Base-by-base conservation (phyloP, 805 yeast species). In the Debaryomyces maramus region DNA sequence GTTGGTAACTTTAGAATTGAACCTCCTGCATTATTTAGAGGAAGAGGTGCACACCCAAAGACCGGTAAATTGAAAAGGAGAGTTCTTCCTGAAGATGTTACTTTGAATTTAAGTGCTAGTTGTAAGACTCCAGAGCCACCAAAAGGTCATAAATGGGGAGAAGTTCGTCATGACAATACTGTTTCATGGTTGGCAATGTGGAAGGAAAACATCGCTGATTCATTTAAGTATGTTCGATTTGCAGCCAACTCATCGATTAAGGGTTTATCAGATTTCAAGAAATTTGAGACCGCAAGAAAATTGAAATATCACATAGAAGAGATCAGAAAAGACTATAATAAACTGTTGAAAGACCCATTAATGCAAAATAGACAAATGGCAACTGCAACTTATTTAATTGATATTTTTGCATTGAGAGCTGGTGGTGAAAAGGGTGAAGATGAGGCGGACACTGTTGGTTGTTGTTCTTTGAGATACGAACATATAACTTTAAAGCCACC, bases 371-470 rank as follows among this genome's bases (percentile, higher is more conserved):
- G 98, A 47, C 98, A 91, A 65, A 78, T 89, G 54, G 97, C 97
- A 5, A 88, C 93, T 1, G 97, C 97, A 3, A 88, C 91, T 34
- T 91, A 91, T 62, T 73, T 91, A 34, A 90, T 91, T 56, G 98
- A 91, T 67, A 81, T 84, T 3, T 83, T 91, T 55, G 98, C 98
- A 0, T 74, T 91, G 48, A 86, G 98, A 83, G 97, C 97, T 1
- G 97, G 97, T 60, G 97, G 97, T 53, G 97, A 91, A 63, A 91
- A 91, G 61, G 85, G 91, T 8, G 98, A 91, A 3, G 98, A 91
- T 51, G 97, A 90, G 59, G 98, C 98, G 2, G 98, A 91, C 60
- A 91, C 98, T 1, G 98, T 91, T 32, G 98, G 98, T 32, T 91
- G 98, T 65, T 91, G 98, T 66, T 90, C 97, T 1, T 74, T 91